Percentiles rank a stretch among this genome's conserved stretches.
These are phyloP conservation scores for Candida gigantensis DNA, from an alignment of 1,139 yeast genomes.

Conservation along the genomic window DNA sequence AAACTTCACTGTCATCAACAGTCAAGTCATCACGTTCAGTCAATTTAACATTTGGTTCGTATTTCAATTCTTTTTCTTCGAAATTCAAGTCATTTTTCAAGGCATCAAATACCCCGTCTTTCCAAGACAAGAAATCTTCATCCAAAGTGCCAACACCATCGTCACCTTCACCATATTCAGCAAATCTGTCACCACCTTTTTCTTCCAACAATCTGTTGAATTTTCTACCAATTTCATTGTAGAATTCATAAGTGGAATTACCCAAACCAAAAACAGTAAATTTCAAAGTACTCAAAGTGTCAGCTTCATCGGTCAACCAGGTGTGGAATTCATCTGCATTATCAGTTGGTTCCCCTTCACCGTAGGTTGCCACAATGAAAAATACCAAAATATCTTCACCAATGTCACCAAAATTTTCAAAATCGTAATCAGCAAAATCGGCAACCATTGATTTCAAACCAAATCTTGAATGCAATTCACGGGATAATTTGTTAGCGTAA, in stretches of 20 bases:
- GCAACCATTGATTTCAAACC: conserved; percentile 84
- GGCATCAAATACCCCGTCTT: conserved; percentile 68
- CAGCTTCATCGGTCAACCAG: conserved; percentile 59
- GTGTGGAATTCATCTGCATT: conserved; percentile 77
- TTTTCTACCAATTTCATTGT: conserved; percentile 77
- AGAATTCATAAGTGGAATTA: conserved; percentile 89
- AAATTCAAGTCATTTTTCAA: conserved; percentile 66
- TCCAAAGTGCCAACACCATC: conserved; percentile 95
- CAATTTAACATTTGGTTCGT: conserved; percentile 71
- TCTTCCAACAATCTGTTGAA: conserved; percentile 47
- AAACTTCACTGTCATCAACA: conserved; percentile 48
- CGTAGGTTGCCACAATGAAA: conserved; percentile 88
- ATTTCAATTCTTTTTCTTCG: conserved; percentile 74
- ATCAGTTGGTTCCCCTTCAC: conserved; percentile 98
- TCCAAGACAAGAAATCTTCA: conserved; percentile 94
- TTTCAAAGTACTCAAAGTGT: conserved; percentile 61
- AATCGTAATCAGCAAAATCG: conserved; percentile 83
- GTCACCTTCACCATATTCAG: conserved; percentile 85
- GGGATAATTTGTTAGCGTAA: conserved; percentile 85
- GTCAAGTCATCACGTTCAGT: conserved; percentile 30
- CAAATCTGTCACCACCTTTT: conserved; percentile 73
- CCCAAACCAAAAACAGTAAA: conserved; percentile 88
- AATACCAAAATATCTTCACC: conserved; percentile 57
- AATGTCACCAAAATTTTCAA: conserved; percentile 65
- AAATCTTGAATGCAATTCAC: conserved; percentile 81